Conservation (phyloP, 345 rosid species). For the Aquilaria yunnanensis region DNA sequence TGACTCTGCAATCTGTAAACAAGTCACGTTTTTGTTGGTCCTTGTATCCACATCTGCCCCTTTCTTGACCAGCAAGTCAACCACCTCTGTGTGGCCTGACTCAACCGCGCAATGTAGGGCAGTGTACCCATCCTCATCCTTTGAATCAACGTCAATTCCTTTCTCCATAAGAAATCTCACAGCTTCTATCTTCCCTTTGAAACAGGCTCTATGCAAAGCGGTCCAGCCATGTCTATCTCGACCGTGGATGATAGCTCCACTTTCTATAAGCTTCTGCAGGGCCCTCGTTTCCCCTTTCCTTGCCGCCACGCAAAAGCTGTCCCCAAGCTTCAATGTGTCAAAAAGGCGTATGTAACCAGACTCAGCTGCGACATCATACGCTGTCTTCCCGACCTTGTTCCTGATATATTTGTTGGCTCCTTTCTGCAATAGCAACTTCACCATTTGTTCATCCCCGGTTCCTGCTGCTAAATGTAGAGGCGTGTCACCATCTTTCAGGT, state of each 20-base stretch:
- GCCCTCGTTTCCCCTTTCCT: slow-evolving; percentile 44
- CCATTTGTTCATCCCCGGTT: slow-evolving; percentile 45
- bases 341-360: slow-evolving; percentile 38
- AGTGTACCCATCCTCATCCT: slow-evolving; percentile 62
- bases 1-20: slow-evolving; percentile 51
- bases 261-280: slow-evolving; percentile 31
- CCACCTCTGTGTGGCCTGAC: slow-evolving; percentile 44
- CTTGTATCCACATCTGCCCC: slow-evolving; percentile 48
- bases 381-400: slow-evolving; percentile 37
- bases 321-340: slow-evolving; percentile 47
- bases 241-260: slow-evolving; percentile 46
- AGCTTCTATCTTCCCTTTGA: slow-evolving; percentile 41
- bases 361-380: slow-evolving; percentile 49
- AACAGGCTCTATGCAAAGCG: slow-evolving; percentile 53
- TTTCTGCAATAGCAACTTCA: slow-evolving; percentile 37
- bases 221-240: slow-evolving; percentile 66
- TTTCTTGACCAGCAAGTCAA: slow-evolving; percentile 48
- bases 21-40: slow-evolving; percentile 39
- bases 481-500: slow-evolving; percentile 35
- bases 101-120: slow-evolving; percentile 61
- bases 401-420: slow-evolving; percentile 46
- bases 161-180: slow-evolving; percentile 36
- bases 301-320: slow-evolving; percentile 39
- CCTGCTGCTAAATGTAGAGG: slow-evolving; percentile 47
- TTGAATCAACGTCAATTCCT: slow-evolving; percentile 45